Conservation (phyloP, 2,329 filamentous ascomycete species). For the Claviceps lovelessii region DNA sequence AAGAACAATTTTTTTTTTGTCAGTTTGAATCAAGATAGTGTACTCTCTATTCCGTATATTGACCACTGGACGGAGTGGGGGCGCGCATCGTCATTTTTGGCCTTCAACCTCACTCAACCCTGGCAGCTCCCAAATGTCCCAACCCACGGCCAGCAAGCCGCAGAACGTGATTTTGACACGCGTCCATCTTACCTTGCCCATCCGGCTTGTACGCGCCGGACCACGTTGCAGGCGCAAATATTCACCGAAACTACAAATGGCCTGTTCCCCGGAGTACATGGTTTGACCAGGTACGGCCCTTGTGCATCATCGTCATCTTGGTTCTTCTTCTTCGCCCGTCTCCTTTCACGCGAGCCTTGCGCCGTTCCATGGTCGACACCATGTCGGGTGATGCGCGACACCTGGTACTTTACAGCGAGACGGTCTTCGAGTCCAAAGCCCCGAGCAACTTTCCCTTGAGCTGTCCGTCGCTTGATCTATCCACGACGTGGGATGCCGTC, state of each 20-base stretch:
- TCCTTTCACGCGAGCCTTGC: neutral
- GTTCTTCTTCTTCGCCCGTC: neutral
- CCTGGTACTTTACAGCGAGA: slow-evolving; percentile 40
- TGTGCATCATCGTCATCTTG: neutral
- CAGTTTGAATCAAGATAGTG: no score
- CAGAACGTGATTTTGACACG: neutral
- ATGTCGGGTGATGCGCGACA: slow-evolving; percentile 16
- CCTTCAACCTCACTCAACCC: neutral
- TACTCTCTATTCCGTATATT: neutral
- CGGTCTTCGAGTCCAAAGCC: slow-evolving; percentile 39
- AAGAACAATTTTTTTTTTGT: neutral
- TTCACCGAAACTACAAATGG: neutral
- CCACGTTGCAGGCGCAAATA: neutral
- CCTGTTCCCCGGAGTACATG: neutral
- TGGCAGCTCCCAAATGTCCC: neutral
- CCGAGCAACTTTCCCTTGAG: slow-evolving; percentile 49
- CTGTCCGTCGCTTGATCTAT: slow-evolving; percentile 74
- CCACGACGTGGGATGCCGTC: slow-evolving; percentile 53
- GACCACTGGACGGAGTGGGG: neutral
- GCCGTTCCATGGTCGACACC: neutral
- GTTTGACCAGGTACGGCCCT: neutral
- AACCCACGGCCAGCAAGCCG: neutral
- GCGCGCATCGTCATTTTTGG: neutral
- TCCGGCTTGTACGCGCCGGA: neutral
- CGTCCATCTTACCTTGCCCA: neutral